These are phyloP conservation scores for Lichtheimia ornata DNA, from an alignment of 371 early-diverging fungal genomes.

Conservation along the genomic window DNA sequence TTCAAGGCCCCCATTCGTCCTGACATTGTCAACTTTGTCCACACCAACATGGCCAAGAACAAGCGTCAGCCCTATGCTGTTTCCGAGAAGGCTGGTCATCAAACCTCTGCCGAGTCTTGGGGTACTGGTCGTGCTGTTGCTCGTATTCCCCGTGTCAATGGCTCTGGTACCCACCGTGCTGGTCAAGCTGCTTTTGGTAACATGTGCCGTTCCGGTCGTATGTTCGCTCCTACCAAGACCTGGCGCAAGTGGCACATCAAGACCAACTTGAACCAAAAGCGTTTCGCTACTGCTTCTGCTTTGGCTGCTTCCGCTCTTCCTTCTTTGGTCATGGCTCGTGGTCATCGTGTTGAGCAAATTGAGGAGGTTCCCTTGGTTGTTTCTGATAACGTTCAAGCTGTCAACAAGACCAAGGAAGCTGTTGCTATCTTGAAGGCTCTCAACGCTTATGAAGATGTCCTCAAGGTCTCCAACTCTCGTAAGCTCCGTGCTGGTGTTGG, in stretches of 20 bases:
- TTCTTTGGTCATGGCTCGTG: slow-evolving; percentile 97
- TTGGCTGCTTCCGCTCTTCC: slow-evolving; percentile 98
- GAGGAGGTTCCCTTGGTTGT: slow-evolving; percentile 98
- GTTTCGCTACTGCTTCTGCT: slow-evolving; percentile 98
- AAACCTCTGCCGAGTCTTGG: slow-evolving; percentile 99
- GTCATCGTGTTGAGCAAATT: slow-evolving; percentile 96
- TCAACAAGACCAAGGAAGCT: slow-evolving; percentile 98
- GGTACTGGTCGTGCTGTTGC: slow-evolving; percentile 99
- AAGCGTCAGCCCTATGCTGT: slow-evolving; percentile 99
- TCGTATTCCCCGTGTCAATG: slow-evolving; percentile 99
- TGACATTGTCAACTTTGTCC: slow-evolving; percentile 96
- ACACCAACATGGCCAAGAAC: slow-evolving; percentile 99
- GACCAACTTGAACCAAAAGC: slow-evolving; percentile 97
- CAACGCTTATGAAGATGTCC: slow-evolving; percentile 95
- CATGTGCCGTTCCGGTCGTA: slow-evolving; percentile 99
- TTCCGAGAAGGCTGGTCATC: slow-evolving; percentile 98
- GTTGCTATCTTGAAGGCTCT: slow-evolving; percentile 90
- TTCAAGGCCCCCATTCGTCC: slow-evolving; percentile 98
- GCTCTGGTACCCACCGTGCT: slow-evolving; percentile 99
- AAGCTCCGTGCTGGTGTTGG: slow-evolving; percentile 98
- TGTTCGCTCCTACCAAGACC: slow-evolving; percentile 99
- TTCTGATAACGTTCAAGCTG: slow-evolving; percentile 76
- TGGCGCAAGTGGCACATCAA: slow-evolving; percentile 99
- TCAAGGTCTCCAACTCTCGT: slow-evolving; percentile 96
- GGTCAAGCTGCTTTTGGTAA: slow-evolving; percentile 99